Evolutionary conservation across 176 grass and related monocot species (phyloP).

Genomic region (Phyllostachys edulis): DNA sequence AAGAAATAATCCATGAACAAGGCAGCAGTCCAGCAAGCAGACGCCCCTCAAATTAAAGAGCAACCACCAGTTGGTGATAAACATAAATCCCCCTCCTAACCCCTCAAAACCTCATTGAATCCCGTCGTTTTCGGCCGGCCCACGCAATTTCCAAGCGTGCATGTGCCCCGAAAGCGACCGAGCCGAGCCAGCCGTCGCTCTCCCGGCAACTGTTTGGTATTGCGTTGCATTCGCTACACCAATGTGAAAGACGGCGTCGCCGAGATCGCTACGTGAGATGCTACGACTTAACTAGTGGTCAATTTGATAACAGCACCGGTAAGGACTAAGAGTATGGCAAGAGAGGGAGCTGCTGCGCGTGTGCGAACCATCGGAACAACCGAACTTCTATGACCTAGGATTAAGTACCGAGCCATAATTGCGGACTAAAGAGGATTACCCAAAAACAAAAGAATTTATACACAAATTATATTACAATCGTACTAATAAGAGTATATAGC

Average conservation of each 20-base stretch:
- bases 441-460: too few relatives aligned
- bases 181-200: not conserved
- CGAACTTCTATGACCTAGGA: too few relatives aligned
- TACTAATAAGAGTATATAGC: too few relatives aligned
- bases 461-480: too few relatives aligned
- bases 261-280: not conserved
- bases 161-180: constrained; percentile 19
- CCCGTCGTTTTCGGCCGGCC: not conserved
- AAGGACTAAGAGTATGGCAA: too few relatives aligned
- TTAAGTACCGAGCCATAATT: too few relatives aligned
- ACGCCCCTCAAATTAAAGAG: not conserved
- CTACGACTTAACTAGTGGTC: not conserved
- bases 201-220: not conserved
- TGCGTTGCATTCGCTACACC: not conserved
- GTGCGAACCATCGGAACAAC: not conserved
- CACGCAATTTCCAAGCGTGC: constrained; percentile 17
- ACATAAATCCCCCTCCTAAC: not conserved
- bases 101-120: not conserved
- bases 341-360: too few relatives aligned
- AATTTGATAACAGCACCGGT: not conserved
- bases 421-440: too few relatives aligned
- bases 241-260: not conserved
- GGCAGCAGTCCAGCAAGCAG: not conserved
- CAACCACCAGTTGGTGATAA: constrained; percentile 19
- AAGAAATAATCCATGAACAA: too few relatives aligned